Base-by-base conservation (phyloP, 2,329 filamentous ascomycete species). In the Alternaria triticimaculans region DNA sequence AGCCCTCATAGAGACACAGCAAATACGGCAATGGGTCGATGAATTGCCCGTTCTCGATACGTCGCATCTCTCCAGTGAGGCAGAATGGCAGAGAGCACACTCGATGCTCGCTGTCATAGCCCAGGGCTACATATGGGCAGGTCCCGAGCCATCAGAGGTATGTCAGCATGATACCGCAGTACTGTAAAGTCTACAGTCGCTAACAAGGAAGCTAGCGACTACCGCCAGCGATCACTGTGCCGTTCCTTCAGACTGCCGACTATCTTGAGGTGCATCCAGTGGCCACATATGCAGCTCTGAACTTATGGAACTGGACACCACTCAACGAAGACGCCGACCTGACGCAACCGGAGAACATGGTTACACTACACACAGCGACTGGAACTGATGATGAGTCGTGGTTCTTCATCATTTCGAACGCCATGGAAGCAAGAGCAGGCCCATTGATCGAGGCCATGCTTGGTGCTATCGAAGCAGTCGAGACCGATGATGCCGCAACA, bases 21-120 rank as follows among this genome's bases (percentile, higher is more conserved):
- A 92, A 58, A 85, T 97, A 62, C 88, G 92, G 50, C 85, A 87
- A 55, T 87, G 91, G 65, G 86, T 96, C 61, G 89, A 95, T 71
- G 84, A 85, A 53, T 85, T 97, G 64, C 92, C 93, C 4, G 83
- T 94, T 55, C 87, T 97, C 69, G 91, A 90, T 57, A 93, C 92
- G 58, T 83, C 85, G 67, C 88, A 90, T 76, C 87, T 97, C 71
- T 87, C 89, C 80, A 88, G 90, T 68, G 92, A 94, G 70, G 85
- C 90, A 64, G 93, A 97, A 85, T 96, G 93, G 93, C 89, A 92
- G 76, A 87, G 92, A 72, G 91, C 92, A 26, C 94, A 93, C 76
- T 84, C 89, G 1, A 84, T 94, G 10, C 81, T 96, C 49, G 86
- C 86, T 1, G 92, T 94, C 68, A 84, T 94, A 54, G 85, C 92